A percentile compares a stretch with the other conserved stretches of the same genome.
phyloP scores from a whole-genome alignment of 495 filamentous ascomycete species.

The Hypoxylon intermedium region DNA sequence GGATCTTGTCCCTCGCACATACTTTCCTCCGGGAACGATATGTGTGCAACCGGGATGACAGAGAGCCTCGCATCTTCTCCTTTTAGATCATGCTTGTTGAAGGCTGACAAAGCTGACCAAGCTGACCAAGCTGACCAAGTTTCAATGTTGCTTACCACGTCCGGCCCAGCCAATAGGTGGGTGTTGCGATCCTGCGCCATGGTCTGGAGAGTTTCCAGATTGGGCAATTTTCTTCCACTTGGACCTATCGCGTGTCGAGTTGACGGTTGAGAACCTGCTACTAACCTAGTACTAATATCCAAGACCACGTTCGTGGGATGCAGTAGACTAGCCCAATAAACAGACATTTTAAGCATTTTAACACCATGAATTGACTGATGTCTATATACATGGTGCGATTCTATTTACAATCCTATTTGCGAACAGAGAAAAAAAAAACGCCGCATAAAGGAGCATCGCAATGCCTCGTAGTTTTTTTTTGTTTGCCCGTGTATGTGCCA shows the following conservation, averaged over 20 bases:
- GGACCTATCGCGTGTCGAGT: slow-evolving; percentile 29
- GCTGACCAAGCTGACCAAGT: neutral
- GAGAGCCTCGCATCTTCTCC: too few relatives aligned
- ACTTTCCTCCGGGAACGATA: too few relatives aligned
- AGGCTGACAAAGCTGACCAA: too few relatives aligned
- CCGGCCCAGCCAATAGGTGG: slow-evolving; percentile 3
- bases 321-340: too few relatives aligned
- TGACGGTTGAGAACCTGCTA: too few relatives aligned
- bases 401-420: slow-evolving; percentile 15
- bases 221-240: slow-evolving; percentile 18
- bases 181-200: neutral
- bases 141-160: too few relatives aligned
- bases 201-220: slow-evolving; percentile 19
- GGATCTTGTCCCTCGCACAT: too few relatives aligned
- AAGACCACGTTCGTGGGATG: too few relatives aligned
- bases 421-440: slow-evolving; percentile 4
- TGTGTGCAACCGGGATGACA: too few relatives aligned
- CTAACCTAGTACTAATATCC: too few relatives aligned
- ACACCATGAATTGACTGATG: slow-evolving; percentile 1
- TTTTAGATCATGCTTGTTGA: too few relatives aligned
- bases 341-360: neutral
- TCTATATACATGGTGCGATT: slow-evolving; percentile 4
- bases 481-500: neutral
- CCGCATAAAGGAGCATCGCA: slow-evolving; percentile 1
- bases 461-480: neutral